Base-by-base conservation (phyloP, 148 eudicot genomes). In the Rhododendron williamsianum region DNA sequence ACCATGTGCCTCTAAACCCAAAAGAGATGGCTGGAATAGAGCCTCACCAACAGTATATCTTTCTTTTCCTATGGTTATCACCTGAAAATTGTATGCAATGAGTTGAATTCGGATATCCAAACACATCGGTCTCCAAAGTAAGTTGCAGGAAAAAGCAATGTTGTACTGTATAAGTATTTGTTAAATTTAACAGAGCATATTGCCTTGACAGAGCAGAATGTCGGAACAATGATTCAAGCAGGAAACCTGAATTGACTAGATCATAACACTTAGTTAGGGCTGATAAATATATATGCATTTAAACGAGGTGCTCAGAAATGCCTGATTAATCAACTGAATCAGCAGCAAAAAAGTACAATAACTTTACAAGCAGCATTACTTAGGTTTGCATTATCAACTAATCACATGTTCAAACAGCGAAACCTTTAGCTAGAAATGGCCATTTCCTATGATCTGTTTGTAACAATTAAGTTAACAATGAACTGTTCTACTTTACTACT, bases 21-120 rank as follows among this genome's bases (percentile, higher is more conserved):
- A 84, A 65, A 95, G 86, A 83, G 92, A 88, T 85, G 99, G 99
- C 84, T 92, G 95, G 90, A 97, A 97, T 69, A 97, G 91, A 83
- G 99, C 98, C 92, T 97, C 99, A 9, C 98, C 99, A 78, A 97
- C 94, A 16, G 92, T 91, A 83, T 92, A 92, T 82, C 91, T 89
- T 88, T 97, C 99, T 90, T 87, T 90, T 86, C 96, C 98, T 86
- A 97, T 89, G 74, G 87, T 92, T 54, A 97, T 93, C 76, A 97
- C 96, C 99, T 96, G 89, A 81, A 84, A 84, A 7, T n/a, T 7
- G 67, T 3, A 86, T 45, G 21, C 43, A 63, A 52, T 76, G 35
- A 48, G 21, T 9, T 41, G 36, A 51, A 16, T 38, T 78, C 2
- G 6, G 82, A 36, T 36, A 23, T 65, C 33, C 54, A 45, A 48